Base-by-base conservation (phyloP, 441 rosid species). In the Aquilaria agallochum region DNA sequence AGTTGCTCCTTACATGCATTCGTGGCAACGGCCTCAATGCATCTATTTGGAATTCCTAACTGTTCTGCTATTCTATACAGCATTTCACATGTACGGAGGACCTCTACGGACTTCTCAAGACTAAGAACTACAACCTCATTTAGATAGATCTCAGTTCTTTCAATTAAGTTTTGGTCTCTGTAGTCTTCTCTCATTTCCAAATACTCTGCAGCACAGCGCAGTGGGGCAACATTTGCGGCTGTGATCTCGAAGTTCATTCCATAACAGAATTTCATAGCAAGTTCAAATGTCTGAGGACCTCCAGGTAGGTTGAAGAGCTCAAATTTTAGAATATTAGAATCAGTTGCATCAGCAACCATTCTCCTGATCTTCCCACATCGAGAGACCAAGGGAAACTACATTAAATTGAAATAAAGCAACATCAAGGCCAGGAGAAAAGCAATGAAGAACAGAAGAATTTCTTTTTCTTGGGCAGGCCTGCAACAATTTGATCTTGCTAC, bases 181-280 rank as follows among this genome's bases (percentile, higher is more conserved):
- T 79, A 90, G 30, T 83, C 96, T 55, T 93, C 98, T 1, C 89
- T 78, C 98, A 93, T 86, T 74, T 93, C 94, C 36, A 93, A 78
- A 72, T 80, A 88, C 50, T 81, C 89, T 3, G 96, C 90, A 40
- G 79, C 83, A 47, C 90, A 90, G 58, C 84, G 84, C 57, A 93
- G 83, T 34, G 61, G 70, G 9, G 92, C 92, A 2, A 88, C 83
- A 60, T 90, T 89, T 11, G 77, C 56, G 0, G 83, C 52, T 12
- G 87, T 86, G 84, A 90, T 93, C 81, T 90, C 97, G 34, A 93
- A 85, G 80, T 83, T 86, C 76, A 93, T 84, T 53, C 96, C 90
- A 33, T 92, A 92, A 57, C 96, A 92, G 74, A 90, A 90, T 59
- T 88, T 88, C 90, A 88, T 88, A 9, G 92, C 85, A 33, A 90